phyloP scores from a whole-genome alignment of 2,329 filamentous ascomycete species.

The Aspergillus sp. region DNA sequence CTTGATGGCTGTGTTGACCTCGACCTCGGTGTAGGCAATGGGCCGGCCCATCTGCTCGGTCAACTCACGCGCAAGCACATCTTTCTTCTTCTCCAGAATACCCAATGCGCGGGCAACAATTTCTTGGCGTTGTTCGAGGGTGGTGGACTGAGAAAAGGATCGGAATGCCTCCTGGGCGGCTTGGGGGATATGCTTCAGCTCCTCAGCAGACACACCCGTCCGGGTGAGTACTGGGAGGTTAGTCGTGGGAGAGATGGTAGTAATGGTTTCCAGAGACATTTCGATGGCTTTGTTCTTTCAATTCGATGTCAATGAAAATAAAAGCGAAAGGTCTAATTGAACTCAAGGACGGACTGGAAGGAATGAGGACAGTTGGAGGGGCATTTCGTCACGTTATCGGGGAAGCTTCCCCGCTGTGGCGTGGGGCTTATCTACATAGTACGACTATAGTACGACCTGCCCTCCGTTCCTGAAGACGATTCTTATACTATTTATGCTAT shows the following conservation, averaged over 20 bases:
- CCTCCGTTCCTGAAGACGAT: too few relatives aligned
- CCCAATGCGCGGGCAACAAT: constrained; percentile 78
- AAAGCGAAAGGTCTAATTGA: constrained; percentile 1
- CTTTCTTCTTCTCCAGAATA: constrained; percentile 64
- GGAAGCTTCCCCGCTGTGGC: constrained; percentile 3
- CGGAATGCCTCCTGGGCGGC: constrained; percentile 71
- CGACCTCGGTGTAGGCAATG: constrained; percentile 78
- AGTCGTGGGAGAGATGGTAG: constrained; percentile 85
- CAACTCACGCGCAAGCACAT: constrained; percentile 77
- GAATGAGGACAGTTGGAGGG: constrained; percentile 5
- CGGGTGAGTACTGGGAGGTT: constrained; percentile 79
- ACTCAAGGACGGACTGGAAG: neutral
- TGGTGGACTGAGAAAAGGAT: constrained; percentile 71
- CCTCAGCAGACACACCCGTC: constrained; percentile 64
- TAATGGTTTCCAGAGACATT: constrained; percentile 55
- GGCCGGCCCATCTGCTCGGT: constrained; percentile 95
- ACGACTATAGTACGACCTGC: too few relatives aligned
- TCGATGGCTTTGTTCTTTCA: constrained; percentile 1
- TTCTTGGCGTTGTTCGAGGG: constrained; percentile 68
- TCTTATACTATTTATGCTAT: too few relatives aligned
- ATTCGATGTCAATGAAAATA: neutral
- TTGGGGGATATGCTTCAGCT: constrained; percentile 68
- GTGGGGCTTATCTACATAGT: neutral
- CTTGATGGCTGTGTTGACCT: constrained; percentile 79
- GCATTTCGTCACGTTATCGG: constrained; percentile 6